phyloP scores from a whole-genome alignment of 1,139 yeast genomes.

The Yamadazyma mexicana region DNA sequence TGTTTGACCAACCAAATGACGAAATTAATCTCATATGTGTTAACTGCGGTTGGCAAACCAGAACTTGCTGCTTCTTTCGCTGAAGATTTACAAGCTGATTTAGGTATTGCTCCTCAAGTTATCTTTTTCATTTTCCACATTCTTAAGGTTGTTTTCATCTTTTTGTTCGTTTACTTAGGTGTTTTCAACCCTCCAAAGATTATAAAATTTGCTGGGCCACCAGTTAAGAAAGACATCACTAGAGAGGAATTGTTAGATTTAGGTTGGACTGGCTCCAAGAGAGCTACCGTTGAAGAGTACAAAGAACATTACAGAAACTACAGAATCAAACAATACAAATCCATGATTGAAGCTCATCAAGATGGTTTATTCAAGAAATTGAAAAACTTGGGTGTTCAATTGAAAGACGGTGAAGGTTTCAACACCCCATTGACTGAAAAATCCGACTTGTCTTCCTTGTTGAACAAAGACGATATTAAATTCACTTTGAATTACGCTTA shows the following conservation, averaged over 20 bases:
- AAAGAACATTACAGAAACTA: slow-evolving; percentile 66
- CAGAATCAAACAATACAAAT: slow-evolving; percentile 70
- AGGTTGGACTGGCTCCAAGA: slow-evolving; percentile 94
- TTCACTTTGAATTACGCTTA: slow-evolving; percentile 55
- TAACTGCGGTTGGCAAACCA: slow-evolving; percentile 32
- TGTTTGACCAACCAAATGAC: slow-evolving; percentile 65
- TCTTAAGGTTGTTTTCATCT: slow-evolving; percentile 59
- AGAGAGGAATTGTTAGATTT: slow-evolving; percentile 59
- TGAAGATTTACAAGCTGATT: slow-evolving; percentile 44
- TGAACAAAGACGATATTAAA: slow-evolving; percentile 27
- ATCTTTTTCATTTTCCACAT: slow-evolving; percentile 72
- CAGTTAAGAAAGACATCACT: slow-evolving; percentile 39
- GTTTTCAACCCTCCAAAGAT: slow-evolving; percentile 66
- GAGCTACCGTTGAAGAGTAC: slow-evolving; percentile 70
- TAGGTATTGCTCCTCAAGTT: slow-evolving; percentile 55
- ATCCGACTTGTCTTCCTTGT: slow-evolving; percentile 27
- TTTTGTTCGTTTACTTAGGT: slow-evolving; percentile 63
- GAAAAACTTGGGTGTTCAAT: slow-evolving; percentile 58
- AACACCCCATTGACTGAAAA: slow-evolving; percentile 52
- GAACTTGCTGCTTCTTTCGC: slow-evolving; percentile 46
- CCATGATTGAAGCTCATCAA: slow-evolving; percentile 75
- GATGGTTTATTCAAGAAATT: slow-evolving; percentile 66
- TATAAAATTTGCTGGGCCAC: slow-evolving; percentile 26
- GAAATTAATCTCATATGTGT: slow-evolving; percentile 32
- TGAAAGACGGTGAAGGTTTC: slow-evolving; percentile 82